These are phyloP conservation scores for Odontarrhena argentea DNA, from an alignment of 345 rosid species.

Conservation along the genomic window DNA sequence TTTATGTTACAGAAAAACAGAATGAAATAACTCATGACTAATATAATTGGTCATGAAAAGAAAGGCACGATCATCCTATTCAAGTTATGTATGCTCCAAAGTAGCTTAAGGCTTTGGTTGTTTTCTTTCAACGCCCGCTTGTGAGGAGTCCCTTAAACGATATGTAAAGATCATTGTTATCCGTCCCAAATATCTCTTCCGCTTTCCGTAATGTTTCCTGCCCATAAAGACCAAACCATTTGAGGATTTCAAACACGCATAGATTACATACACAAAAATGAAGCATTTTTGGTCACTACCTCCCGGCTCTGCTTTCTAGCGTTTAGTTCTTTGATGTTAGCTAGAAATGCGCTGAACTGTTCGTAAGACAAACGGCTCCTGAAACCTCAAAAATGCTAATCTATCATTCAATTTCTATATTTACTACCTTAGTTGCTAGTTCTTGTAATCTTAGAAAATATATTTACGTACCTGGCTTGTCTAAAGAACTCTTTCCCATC, in stretches of 20 bases:
- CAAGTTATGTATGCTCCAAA: slow-evolving; percentile 10
- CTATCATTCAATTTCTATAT: slow-evolving; percentile 6
- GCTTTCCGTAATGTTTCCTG: slow-evolving; percentile 94
- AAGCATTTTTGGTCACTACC: slow-evolving; percentile 41
- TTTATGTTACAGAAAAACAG: background rate
- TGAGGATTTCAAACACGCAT: background rate
- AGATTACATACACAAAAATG: background rate
- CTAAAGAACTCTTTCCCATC: slow-evolving; percentile 99
- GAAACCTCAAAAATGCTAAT: background rate
- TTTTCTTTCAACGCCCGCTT: slow-evolving; percentile 46
- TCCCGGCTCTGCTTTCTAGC: slow-evolving; percentile 88
- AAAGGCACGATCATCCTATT: background rate
- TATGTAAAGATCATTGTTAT: slow-evolving; percentile 78
- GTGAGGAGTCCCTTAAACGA: slow-evolving; percentile 84
- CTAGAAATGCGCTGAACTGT: slow-evolving; percentile 93
- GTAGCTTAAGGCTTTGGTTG: background rate
- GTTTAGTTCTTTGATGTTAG: slow-evolving; percentile 89
- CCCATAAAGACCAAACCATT: background rate
- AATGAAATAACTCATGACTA: background rate
- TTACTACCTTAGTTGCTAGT: background rate
- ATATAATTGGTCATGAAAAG: background rate
- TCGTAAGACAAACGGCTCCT: slow-evolving; percentile 92
- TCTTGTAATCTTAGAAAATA: background rate
- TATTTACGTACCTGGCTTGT: slow-evolving; percentile 70
- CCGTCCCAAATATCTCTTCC: slow-evolving; percentile 84